phyloP scores from a whole-genome alignment of 139 green algal species.

The Picocystis salinarum region DNA sequence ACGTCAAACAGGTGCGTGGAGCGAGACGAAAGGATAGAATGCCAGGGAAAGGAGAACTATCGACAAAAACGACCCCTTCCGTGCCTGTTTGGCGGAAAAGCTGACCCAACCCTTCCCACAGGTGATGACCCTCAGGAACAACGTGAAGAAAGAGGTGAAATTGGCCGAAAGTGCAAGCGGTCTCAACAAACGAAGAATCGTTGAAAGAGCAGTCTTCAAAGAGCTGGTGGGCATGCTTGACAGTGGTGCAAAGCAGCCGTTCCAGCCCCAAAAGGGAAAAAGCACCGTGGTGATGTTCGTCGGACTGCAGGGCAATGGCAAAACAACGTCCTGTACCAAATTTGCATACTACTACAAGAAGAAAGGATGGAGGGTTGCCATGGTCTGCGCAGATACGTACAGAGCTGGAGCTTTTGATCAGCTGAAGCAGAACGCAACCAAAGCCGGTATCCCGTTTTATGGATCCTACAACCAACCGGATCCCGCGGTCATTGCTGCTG shows the following conservation, averaged over 20 bases:
- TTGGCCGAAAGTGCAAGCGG: slow-evolving; percentile 62
- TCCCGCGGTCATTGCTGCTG: slow-evolving; percentile 69
- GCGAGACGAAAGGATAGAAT: too few species aligned
- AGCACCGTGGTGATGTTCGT: slow-evolving; percentile 95
- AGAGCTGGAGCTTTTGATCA: slow-evolving; percentile 89
- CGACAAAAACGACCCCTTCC: too few species aligned
- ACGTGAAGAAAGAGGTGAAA: slow-evolving; percentile 83
- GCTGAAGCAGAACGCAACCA: slow-evolving; percentile 98
- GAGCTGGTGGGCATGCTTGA: slow-evolving; percentile 72
- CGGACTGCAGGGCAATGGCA: slow-evolving; percentile 76
- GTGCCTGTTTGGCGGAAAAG: too few species aligned
- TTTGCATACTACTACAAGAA: slow-evolving; percentile 86
- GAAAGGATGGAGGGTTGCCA: slow-evolving; percentile 87
- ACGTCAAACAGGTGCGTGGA: slow-evolving; percentile 52
- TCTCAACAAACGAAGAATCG: slow-evolving; percentile 81
- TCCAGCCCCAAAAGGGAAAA: slow-evolving; percentile 62
- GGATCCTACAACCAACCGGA: slow-evolving; percentile 89
- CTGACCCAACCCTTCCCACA: too few species aligned
- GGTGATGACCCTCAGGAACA: slow-evolving; percentile 64
- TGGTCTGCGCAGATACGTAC: slow-evolving; percentile 98
- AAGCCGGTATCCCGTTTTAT: slow-evolving; percentile 72
- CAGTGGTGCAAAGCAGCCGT: slow-evolving; percentile 7
- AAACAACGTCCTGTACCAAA: slow-evolving; percentile 98
- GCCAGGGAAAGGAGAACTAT: too few species aligned
- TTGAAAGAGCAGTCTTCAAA: slow-evolving; percentile 81